Conservation (phyloP, 106 monocot genomes). For the Dendrobium chrysotoxum region DNA sequence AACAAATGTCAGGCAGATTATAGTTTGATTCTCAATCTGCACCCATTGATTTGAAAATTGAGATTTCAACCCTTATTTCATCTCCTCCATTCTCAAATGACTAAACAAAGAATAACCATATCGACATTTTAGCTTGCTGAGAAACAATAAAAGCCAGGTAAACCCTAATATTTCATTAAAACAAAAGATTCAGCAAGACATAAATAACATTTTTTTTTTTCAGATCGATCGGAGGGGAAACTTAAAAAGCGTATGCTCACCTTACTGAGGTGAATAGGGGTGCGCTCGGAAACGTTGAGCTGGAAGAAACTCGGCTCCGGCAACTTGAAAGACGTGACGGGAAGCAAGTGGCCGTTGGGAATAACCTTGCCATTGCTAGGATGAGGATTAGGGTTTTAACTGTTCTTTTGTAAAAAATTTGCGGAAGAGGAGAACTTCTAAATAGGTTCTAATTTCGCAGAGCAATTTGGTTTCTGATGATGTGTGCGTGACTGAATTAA, state of each 20-base stretch:
- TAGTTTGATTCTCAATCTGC: background rate
- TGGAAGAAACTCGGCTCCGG: background rate
- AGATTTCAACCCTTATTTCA: background rate
- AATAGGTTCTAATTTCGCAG: no score
- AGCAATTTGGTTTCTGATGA: no score
- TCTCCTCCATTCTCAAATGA: background rate
- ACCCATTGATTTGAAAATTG: background rate
- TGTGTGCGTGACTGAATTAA: no score
- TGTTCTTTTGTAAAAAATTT: background rate
- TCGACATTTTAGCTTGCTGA: background rate
- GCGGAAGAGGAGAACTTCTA: background rate
- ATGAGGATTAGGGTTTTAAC: background rate
- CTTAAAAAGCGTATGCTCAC: background rate
- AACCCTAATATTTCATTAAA: background rate
- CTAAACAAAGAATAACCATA: background rate
- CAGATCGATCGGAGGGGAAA: background rate
- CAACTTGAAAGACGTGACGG: background rate
- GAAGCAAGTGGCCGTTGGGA: background rate
- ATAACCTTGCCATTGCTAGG: background rate
- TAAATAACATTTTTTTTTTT: background rate
- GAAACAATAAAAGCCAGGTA: background rate
- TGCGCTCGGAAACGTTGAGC: background rate
- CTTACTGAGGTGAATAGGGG: constrained; percentile 1
- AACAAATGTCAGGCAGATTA: background rate
- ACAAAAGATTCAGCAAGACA: background rate